A percentile compares a stretch with the other conserved stretches of the same genome.
Evolutionary conservation across 2,329 filamentous ascomycete genomes (phyloP).

Genomic region (Penicillium sp.): DNA sequence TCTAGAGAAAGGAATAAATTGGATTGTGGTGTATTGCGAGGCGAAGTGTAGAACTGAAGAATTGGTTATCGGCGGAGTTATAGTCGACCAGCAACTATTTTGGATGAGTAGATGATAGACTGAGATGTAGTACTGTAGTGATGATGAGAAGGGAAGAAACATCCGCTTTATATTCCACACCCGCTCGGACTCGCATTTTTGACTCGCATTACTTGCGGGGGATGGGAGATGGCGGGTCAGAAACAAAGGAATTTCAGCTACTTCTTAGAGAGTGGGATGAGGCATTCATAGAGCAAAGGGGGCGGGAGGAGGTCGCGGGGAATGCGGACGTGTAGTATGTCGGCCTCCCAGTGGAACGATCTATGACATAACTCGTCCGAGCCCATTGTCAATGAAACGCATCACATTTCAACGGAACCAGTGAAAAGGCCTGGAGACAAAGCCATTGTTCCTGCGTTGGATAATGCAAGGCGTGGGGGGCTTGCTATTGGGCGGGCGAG

Average conservation of each 20-base stretch:
- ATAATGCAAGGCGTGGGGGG: not conserved
- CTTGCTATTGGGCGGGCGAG: conserved; percentile 12
- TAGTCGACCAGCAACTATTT: not conserved
- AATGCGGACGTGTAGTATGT: conserved; percentile 4
- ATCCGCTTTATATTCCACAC: not conserved
- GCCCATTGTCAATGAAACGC: not conserved
- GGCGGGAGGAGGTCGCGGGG: not conserved
- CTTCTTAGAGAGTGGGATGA: too few species aligned
- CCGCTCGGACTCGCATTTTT: not conserved
- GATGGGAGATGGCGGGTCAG: not conserved
- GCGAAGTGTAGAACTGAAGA: too few species aligned
- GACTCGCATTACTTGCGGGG: not conserved
- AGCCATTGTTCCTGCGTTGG: not conserved
- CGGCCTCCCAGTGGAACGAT: not conserved
- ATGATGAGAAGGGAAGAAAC: not conserved
- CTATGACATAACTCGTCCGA: conserved; percentile 1
- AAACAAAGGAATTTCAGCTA: not conserved
- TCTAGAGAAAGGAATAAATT: too few species aligned
- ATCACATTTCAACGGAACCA: conserved; percentile 1
- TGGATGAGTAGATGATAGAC: too few species aligned
- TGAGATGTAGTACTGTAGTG: not conserved
- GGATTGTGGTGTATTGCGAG: too few species aligned
- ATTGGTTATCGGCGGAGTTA: not conserved
- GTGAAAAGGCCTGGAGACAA: not conserved
- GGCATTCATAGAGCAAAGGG: not conserved